phyloP scores from a whole-genome alignment of 768 basidiomycete genomes.

The Pulveroboletus ravenelii region DNA sequence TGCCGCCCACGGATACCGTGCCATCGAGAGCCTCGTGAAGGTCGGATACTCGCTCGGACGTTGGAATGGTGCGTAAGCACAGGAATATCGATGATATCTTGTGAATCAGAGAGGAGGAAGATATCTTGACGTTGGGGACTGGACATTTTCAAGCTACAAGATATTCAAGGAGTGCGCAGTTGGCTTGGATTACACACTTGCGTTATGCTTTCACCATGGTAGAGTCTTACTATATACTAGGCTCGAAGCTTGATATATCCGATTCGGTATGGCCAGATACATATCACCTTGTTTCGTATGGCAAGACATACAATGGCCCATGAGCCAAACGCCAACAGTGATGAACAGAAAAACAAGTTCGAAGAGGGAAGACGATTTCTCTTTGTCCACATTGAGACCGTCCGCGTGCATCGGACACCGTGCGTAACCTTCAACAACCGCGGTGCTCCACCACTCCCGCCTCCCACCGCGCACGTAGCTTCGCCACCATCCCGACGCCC shows the following conservation, averaged over 20 bases:
- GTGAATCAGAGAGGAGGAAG: not conserved
- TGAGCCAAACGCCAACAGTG: no score
- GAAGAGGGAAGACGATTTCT: not conserved
- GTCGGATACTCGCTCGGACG: slow-evolving; percentile 30
- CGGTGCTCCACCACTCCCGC: not conserved
- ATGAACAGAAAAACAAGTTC: not conserved
- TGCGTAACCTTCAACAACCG: not conserved
- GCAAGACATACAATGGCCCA: no score
- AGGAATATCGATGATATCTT: not conserved
- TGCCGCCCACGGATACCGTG: slow-evolving; percentile 18
- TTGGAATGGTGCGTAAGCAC: slow-evolving; percentile 14
- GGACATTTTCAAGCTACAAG: not conserved
- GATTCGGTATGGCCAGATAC: not conserved
- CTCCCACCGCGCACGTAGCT: slow-evolving; percentile 20
- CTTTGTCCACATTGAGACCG: not conserved
- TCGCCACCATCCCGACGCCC: slow-evolving; percentile 17
- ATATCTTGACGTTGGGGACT: not conserved
- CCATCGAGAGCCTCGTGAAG: slow-evolving; percentile 65
- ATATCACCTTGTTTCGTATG: not conserved
- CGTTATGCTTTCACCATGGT: no score
- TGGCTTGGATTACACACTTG: not conserved
- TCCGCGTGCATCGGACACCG: not conserved
- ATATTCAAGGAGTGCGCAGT: not conserved
- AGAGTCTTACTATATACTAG: not conserved
- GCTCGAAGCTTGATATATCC: no score